Evolutionary conservation across 1,284 basidiomycete genomes (phyloP).

Genomic region (Limonomyces culmigenus): DNA sequence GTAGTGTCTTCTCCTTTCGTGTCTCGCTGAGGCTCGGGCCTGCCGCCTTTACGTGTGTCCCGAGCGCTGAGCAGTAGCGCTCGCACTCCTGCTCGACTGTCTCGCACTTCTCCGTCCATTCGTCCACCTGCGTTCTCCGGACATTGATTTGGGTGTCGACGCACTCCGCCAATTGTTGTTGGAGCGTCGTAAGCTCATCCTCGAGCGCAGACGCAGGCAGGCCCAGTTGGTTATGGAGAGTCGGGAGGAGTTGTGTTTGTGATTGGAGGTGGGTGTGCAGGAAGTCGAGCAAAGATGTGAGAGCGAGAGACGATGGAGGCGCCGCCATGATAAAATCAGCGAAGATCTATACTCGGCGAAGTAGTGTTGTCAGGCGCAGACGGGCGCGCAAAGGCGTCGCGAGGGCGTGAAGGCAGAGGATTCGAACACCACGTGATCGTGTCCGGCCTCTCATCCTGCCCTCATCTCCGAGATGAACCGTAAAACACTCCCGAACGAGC

Average conservation of each 20-base stretch:
- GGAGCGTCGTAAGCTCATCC: constrained; percentile 50
- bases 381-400: no score
- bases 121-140: constrained; percentile 49
- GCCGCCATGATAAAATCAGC: no score
- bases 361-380: no score
- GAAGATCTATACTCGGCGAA: no score
- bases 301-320: not conserved
- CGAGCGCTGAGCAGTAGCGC: constrained; percentile 47
- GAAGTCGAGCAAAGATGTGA: constrained; percentile 54
- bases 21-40: constrained; percentile 43
- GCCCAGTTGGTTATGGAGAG: constrained; percentile 52
- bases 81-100: constrained; percentile 44
- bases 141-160: constrained; percentile 53
- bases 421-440: no score
- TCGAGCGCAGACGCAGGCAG: constrained; percentile 56
- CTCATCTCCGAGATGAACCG: no score
- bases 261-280: constrained; percentile 59
- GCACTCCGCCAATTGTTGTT: constrained; percentile 47
- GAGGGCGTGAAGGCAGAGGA: no score
- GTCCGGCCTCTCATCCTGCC: no score
- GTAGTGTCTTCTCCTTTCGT: constrained; percentile 39
- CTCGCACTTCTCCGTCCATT: constrained; percentile 50
- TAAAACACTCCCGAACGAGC: no score
- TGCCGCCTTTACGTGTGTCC: constrained; percentile 47
- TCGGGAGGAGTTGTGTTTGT: constrained; percentile 60